Evolutionary conservation across 805 yeast species (phyloP).

Genomic region (Cephaloascus fragrans): DNA sequence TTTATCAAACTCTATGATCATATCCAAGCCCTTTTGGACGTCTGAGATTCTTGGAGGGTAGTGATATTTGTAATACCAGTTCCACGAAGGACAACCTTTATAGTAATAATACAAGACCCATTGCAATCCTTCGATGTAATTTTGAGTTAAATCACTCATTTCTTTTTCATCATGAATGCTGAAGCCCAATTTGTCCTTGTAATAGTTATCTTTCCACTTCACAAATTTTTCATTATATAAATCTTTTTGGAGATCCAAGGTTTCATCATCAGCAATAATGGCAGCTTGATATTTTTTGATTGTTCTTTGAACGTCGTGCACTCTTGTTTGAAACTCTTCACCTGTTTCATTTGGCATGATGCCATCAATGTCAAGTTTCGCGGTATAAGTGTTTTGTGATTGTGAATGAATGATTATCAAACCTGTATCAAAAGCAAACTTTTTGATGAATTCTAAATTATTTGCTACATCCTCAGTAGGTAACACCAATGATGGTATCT

Average conservation of each 20-base stretch:
- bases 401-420: slow-evolving; percentile 56
- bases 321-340: slow-evolving; percentile 51
- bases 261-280: slow-evolving; percentile 46
- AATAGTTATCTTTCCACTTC: slow-evolving; percentile 80
- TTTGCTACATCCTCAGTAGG: slow-evolving; percentile 35
- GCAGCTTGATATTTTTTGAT: slow-evolving; percentile 62
- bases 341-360: slow-evolving; percentile 56
- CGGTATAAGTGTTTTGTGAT: slow-evolving; percentile 43
- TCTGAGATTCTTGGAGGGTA: slow-evolving; percentile 94
- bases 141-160: slow-evolving; percentile 56
- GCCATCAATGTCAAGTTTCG: slow-evolving; percentile 66
- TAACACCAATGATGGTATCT: slow-evolving; percentile 34
- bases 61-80: slow-evolving; percentile 86
- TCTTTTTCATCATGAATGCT: slow-evolving; percentile 46
- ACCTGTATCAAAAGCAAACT: slow-evolving; percentile 58
- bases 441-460: slow-evolving; percentile 52
- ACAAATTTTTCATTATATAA: slow-evolving; percentile 67
- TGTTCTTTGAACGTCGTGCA: slow-evolving; percentile 37
- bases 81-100: slow-evolving; percentile 89
- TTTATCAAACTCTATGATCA: slow-evolving; percentile 49
- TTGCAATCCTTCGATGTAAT: slow-evolving; percentile 89
- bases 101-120: slow-evolving; percentile 94
- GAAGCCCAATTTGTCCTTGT: slow-evolving; percentile 70
- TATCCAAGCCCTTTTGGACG: slow-evolving; percentile 60
- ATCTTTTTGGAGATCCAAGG: slow-evolving; percentile 39